Evolutionary conservation across 768 basidiomycete genomes (phyloP).

Genomic region (Mycena filopes): DNA sequence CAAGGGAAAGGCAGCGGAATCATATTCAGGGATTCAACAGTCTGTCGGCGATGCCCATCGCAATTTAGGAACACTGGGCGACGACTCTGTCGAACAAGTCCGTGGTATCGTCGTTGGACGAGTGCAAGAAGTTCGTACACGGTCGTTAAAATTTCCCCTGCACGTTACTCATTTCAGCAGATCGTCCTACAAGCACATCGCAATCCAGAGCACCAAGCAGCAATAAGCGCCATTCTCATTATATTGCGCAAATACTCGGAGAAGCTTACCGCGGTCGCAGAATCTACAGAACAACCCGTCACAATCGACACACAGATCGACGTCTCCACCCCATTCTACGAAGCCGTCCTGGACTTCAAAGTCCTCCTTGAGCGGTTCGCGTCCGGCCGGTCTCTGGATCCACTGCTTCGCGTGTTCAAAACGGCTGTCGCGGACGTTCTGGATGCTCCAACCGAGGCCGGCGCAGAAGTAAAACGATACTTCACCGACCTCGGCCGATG

Average conservation of each 20-base stretch:
- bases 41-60: constrained; percentile 24
- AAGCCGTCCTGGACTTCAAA: constrained; percentile 43
- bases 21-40: constrained; percentile 17
- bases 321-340: constrained; percentile 30
- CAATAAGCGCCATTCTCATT: constrained; percentile 44
- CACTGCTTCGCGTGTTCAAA: constrained; percentile 39
- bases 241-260: constrained; percentile 47
- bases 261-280: constrained; percentile 35
- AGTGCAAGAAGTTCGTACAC: constrained; percentile 43
- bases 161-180: constrained; percentile 22
- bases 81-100: constrained; percentile 35
- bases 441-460: constrained; percentile 21
- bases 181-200: constrained; percentile 43
- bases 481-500: constrained; percentile 34
- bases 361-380: constrained; percentile 47
- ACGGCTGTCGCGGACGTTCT: constrained; percentile 25
- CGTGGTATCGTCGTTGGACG: constrained; percentile 41
- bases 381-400: constrained; percentile 45
- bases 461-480: constrained; percentile 34
- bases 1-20: constrained; percentile 35
- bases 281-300: constrained; percentile 25
- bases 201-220: constrained; percentile 44
- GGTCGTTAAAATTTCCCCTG: not conserved
- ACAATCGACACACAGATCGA: constrained; percentile 17
- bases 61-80: constrained; percentile 31